Evolutionary conservation across 768 basidiomycete species (phyloP).

Genomic region (Harrya chromipes): DNA sequence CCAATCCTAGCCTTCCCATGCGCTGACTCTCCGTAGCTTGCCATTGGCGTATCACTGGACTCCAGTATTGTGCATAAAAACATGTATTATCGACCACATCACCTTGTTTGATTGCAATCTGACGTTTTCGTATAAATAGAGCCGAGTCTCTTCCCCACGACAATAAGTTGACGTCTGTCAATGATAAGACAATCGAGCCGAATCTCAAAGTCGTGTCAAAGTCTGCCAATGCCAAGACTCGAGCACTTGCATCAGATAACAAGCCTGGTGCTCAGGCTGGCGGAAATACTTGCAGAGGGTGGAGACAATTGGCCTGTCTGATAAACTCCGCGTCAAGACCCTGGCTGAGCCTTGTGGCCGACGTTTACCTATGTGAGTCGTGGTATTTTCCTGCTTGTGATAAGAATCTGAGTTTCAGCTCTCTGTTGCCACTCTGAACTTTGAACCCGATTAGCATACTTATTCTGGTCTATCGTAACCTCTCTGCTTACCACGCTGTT

Average conservation of each 20-base stretch:
- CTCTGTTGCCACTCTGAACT: neutral
- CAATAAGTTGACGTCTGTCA: conserved; percentile 4
- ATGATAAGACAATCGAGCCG: neutral
- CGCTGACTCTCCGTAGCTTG: conserved; percentile 14
- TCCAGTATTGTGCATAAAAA: conserved; percentile 25
- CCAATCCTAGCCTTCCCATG: neutral
- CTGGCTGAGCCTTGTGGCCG: conserved; percentile 37
- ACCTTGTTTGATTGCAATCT: conserved; percentile 33
- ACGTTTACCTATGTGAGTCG: conserved; percentile 55
- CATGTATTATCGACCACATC: conserved; percentile 47
- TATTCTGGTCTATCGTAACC: conserved; percentile 84
- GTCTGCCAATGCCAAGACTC: neutral
- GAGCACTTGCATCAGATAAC: neutral
- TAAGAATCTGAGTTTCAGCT: conserved; percentile 5
- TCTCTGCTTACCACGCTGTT: conserved; percentile 76
- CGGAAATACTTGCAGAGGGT: neutral
- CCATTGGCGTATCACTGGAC: conserved; percentile 28
- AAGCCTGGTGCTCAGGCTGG: neutral
- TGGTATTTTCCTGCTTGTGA: neutral
- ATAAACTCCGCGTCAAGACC: conserved; percentile 4
- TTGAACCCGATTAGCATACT: conserved; percentile 48
- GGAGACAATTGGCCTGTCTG: neutral
- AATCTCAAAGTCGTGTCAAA: neutral
- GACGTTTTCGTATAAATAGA: conserved; percentile 23
- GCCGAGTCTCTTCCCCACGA: conserved; percentile 3